phyloP scores from a whole-genome alignment of 2,329 filamentous ascomycete species.

The Exophiala lecanii-corni region DNA sequence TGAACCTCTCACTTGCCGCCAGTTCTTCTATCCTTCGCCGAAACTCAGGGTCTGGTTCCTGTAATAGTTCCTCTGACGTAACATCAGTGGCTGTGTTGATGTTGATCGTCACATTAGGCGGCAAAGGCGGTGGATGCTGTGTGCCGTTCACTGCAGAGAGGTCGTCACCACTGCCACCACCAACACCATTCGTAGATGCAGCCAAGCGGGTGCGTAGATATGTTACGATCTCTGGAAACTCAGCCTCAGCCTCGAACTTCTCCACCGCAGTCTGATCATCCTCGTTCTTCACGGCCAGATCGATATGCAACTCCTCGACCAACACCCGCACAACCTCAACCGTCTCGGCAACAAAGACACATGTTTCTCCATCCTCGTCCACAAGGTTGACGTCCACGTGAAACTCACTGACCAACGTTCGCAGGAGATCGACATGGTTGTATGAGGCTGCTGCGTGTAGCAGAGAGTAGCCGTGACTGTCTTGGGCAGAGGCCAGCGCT shows the following conservation, averaged over 20 bases:
- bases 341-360: conserved; percentile 88
- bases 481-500: conserved; percentile 71
- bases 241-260: conserved; percentile 72
- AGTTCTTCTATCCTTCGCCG: conserved; percentile 82
- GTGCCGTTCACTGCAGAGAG: conserved; percentile 30
- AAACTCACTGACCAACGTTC: conserved; percentile 69
- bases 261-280: conserved; percentile 78
- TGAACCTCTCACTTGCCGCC: conserved; percentile 76
- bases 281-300: conserved; percentile 60
- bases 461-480: conserved; percentile 89
- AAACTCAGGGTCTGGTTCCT: conserved; percentile 66
- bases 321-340: conserved; percentile 71
- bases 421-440: conserved; percentile 75
- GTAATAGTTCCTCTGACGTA: conserved; percentile 46
- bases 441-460: conserved; percentile 92
- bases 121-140: conserved; percentile 58
- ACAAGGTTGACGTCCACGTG: conserved; percentile 72
- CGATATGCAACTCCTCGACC: conserved; percentile 74
- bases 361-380: conserved; percentile 90
- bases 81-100: conserved; percentile 63
- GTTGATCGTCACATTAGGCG: conserved; percentile 71
- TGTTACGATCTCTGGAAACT: conserved; percentile 68
- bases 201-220: conserved; percentile 54
- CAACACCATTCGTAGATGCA: conserved; percentile 28
- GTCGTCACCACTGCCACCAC: too few relatives aligned